A percentile compares a stretch with the other conserved stretches of the same genome.
These are phyloP conservation scores for California macrophylla DNA, from an alignment of 441 rosid species.

Conservation along the genomic window DNA sequence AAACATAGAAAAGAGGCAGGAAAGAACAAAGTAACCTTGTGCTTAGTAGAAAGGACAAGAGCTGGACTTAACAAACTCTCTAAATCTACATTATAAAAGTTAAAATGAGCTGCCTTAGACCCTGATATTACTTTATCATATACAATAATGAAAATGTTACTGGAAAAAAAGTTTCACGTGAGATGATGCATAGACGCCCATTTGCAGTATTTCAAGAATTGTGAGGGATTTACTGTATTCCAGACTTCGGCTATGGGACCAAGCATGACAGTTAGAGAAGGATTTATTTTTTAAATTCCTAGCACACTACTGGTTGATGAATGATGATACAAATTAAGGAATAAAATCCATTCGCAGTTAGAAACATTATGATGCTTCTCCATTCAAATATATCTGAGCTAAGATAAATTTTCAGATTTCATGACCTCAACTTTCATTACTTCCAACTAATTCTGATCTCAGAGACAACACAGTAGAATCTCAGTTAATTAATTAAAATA, in stretches of 20 bases:
- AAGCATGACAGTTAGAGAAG: background rate
- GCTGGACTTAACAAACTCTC: background rate
- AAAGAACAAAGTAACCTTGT: background rate
- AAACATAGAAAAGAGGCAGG: conserved; percentile 4
- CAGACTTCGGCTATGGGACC: background rate
- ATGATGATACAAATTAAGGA: background rate
- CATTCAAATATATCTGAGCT: background rate
- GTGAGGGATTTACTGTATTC: background rate
- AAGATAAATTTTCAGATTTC: background rate
- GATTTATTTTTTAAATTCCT: background rate
- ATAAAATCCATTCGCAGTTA: background rate
- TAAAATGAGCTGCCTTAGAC: background rate
- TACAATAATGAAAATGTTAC: background rate
- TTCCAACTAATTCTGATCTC: background rate
- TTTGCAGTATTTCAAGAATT: background rate
- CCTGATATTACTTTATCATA: background rate
- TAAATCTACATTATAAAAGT: background rate
- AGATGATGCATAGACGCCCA: conserved; percentile 1
- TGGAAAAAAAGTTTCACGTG: background rate
- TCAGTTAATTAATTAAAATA: background rate
- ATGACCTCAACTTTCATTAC: background rate
- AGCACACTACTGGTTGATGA: background rate
- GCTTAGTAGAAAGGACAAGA: background rate
- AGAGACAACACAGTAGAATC: background rate
- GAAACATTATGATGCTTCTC: background rate